These are phyloP conservation scores for Parietichytrium sp. DNA, from an alignment of 108 stramenopile species.

Conservation along the genomic window DNA sequence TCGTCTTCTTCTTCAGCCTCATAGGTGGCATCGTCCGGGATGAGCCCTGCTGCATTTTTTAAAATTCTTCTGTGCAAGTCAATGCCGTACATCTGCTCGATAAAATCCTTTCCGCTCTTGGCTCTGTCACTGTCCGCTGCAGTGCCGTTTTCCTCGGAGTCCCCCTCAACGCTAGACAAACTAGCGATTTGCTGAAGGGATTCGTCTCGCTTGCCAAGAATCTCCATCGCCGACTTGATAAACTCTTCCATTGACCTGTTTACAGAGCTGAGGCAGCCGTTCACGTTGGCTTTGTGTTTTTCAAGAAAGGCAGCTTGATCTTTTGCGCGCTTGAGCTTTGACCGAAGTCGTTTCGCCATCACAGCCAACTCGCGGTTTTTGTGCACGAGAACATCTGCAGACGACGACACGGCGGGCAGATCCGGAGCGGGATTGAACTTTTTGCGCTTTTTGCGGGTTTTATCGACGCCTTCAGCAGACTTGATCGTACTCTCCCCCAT, in stretches of 20 bases:
- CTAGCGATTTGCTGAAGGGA: too few species aligned
- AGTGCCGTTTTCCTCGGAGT: too few species aligned
- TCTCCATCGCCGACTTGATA: not conserved
- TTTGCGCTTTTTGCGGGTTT: not conserved
- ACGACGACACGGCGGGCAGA: constrained; percentile 19
- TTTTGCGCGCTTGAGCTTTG: not conserved
- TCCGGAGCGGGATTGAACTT: not conserved
- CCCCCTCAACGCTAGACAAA: too few species aligned
- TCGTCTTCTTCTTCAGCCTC: not conserved
- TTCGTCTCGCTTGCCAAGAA: constrained; percentile 16
- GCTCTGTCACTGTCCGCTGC: too few species aligned
- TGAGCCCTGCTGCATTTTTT: too few species aligned
- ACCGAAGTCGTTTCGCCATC: not conserved
- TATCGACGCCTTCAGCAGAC: not conserved
- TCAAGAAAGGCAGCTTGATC: not conserved
- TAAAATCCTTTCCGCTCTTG: too few species aligned
- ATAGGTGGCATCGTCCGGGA: too few species aligned
- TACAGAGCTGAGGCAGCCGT: constrained; percentile 7
- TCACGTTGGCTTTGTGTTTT: not conserved
- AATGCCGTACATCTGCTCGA: too few species aligned
- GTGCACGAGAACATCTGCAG: not conserved
- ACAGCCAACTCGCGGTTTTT: constrained; percentile 35
- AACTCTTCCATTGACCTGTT: not conserved
- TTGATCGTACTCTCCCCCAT: not conserved
- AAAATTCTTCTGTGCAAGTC: too few species aligned